phyloP scores from a whole-genome alignment of 441 rosid genomes.

The Populus tomentosa region DNA sequence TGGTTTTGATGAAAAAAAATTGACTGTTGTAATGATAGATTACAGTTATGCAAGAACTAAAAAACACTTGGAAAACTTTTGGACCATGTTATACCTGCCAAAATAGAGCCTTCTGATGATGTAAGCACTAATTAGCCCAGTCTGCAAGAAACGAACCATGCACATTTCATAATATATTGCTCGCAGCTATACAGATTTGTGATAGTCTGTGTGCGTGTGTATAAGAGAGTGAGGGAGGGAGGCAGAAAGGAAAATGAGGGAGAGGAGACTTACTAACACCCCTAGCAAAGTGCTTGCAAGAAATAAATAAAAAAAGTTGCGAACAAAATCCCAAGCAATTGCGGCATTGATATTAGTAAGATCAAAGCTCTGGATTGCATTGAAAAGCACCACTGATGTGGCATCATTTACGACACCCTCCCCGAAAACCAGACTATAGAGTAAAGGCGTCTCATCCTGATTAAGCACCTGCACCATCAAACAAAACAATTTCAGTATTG shows the following conservation, averaged over 20 bases:
- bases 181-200: neutral
- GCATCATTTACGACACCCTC: too few species aligned
- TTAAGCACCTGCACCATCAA: conserved; percentile 4
- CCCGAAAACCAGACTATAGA: too few species aligned
- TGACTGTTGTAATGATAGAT: neutral
- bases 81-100: conserved; percentile 61
- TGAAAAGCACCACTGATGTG: too few species aligned
- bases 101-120: conserved; percentile 79
- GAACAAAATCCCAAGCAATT: conserved; percentile 57
- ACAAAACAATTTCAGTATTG: conserved; percentile 3
- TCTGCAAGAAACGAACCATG: conserved; percentile 38
- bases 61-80: conserved; percentile 6
- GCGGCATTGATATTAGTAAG: conserved; percentile 45
- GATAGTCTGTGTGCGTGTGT: neutral
- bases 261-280: conserved; percentile 54
- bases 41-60: neutral
- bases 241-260: neutral
- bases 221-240: neutral
- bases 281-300: conserved; percentile 79
- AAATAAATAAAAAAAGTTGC: conserved; percentile 76
- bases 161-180: conserved; percentile 4
- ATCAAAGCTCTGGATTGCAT: too few species aligned
- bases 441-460: too few species aligned
- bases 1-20: neutral
- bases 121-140: conserved; percentile 82